Evolutionary conservation across 176 grass and related monocot species (phyloP).

Genomic region (Musa acuminata): DNA sequence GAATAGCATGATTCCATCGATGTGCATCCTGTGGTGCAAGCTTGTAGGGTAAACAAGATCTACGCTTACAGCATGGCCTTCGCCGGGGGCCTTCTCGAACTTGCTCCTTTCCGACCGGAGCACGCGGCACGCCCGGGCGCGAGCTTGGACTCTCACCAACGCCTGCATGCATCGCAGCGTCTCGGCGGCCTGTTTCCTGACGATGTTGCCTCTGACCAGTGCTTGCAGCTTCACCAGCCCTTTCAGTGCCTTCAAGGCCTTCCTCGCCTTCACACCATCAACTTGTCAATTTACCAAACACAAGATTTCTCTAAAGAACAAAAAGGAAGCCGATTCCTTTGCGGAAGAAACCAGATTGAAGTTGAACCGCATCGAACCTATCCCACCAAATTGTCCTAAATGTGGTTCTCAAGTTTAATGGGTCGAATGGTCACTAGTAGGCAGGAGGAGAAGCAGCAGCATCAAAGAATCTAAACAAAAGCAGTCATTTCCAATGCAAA

Average conservation of each 20-base stretch:
- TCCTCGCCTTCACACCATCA: conserved; percentile 50
- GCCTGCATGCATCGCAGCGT: conserved; percentile 96
- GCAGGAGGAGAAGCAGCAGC: neutral
- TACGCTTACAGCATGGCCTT: neutral
- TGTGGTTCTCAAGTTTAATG: conserved; percentile 4
- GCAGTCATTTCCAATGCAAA: neutral
- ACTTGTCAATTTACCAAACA: neutral
- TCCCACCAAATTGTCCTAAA: neutral
- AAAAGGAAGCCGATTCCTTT: neutral
- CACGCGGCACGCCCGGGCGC: conserved; percentile 47
- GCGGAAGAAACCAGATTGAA: neutral
- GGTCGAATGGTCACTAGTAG: neutral
- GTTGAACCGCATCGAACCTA: neutral
- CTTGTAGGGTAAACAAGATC: too few relatives aligned
- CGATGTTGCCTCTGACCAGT: conserved; percentile 89
- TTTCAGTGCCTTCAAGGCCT: conserved; percentile 74
- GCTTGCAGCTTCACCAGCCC: conserved; percentile 96
- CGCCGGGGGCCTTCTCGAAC: neutral
- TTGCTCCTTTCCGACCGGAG: conserved; percentile 30
- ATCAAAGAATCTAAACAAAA: neutral
- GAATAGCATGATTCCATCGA: neutral
- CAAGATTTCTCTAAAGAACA: neutral
- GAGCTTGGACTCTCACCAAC: conserved; percentile 66
- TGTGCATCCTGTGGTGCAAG: too few relatives aligned
- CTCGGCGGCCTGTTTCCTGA: conserved; percentile 84